Evolutionary conservation across 306 rosid genomes (phyloP), one percentile per base, ranked within the genome.

Genomic region (Potentilla sterilis): DNA sequence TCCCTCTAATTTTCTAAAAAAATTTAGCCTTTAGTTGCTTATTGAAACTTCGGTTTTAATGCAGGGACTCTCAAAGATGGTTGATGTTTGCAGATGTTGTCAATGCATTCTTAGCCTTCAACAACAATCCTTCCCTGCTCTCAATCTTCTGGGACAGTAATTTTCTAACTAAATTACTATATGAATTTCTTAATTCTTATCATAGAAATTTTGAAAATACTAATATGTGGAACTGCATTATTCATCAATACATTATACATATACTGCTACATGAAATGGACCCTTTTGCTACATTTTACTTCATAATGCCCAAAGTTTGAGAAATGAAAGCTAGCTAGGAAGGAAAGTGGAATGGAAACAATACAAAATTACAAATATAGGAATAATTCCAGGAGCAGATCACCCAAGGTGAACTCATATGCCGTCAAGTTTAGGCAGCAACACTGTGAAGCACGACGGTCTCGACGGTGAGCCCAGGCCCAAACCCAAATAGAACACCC

Each of bases 381-480:
- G 22, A 55, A 54, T 7, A 44, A 21, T 40, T 34, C 38, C 0
- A 15, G 3, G 68, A 73, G 67, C 16, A 15, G 16, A 73, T 73
- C 68, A 15, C 22, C 28, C 21, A 21, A 24, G 40, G 44, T 40
- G 16, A 9, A 72, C 16, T 34, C 21, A 2, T 40, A 57, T 57
- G 76, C n/a, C 77, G 24, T 73, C 67, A 58, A 40, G 54, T 14
- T 28, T 11, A 70, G 16, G 9, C 81, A 76, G 16, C 80, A 14
- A 84, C 78, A 14, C 95, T 87, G 37, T 72, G 92, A 0, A 91
- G 82, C 63, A 88, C 91, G 4, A 91, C 86, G 0, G 93, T 86
- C 49, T 91, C 95, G 6, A 91, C 89, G 0, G 91, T 87, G 2
- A 91, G 92, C 19, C 95, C 95, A 0, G 97, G 97, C 57, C 97